Evolutionary conservation across 176 grass and related monocot species (phyloP).

Genomic region (Ampelocalamus luodianensis): DNA sequence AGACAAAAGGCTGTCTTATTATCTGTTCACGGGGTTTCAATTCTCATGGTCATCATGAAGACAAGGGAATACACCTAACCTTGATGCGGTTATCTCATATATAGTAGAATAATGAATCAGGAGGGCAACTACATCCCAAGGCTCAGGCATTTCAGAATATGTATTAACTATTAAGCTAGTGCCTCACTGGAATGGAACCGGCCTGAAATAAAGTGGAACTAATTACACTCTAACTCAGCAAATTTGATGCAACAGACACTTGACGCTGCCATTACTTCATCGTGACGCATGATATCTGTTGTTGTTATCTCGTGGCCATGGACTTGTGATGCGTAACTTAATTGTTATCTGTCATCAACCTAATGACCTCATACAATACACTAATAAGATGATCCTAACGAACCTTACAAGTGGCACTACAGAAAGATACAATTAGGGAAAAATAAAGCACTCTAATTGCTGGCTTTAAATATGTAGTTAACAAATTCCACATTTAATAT

Average conservation of each 20-base stretch:
- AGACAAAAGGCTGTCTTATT: not conserved
- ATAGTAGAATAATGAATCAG: not conserved
- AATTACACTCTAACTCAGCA: not conserved
- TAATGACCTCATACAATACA: not conserved
- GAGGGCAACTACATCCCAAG: not conserved
- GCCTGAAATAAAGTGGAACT: not conserved
- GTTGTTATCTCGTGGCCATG: not conserved
- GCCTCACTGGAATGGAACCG: not conserved
- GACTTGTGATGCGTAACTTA: not conserved
- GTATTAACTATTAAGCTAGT: not conserved
- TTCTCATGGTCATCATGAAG: not conserved
- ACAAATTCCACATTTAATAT: not conserved
- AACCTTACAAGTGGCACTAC: conserved; percentile 12
- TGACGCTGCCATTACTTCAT: not conserved
- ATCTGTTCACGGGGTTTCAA: not conserved
- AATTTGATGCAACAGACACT: not conserved
- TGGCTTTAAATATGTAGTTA: not conserved
- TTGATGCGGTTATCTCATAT: not conserved
- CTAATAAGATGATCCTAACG: not conserved
- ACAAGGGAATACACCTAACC: not conserved
- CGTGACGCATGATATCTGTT: not conserved
- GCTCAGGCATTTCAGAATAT: conserved; percentile 16
- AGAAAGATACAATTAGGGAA: not conserved
- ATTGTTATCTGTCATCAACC: not conserved
- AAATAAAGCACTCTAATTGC: not conserved